Percentiles rank a stretch among this genome's conserved stretches.
Evolutionary conservation across 2,329 filamentous ascomycete genomes (phyloP).

Genomic region (Hypomyces rosellus): DNA sequence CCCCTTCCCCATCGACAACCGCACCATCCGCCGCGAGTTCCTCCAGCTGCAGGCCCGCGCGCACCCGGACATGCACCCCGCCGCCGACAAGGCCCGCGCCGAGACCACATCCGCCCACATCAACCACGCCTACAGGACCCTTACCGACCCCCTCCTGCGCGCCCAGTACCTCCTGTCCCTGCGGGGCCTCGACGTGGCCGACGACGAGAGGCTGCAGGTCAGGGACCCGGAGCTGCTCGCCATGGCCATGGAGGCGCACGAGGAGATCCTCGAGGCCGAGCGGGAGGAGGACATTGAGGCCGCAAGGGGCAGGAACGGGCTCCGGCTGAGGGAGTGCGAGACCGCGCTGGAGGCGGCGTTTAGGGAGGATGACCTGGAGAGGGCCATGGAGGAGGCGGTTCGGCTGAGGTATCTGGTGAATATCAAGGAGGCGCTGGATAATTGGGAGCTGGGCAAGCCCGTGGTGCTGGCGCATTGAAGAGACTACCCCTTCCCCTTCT

Average conservation of each 20-base stretch:
- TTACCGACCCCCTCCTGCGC: slow-evolving; percentile 68
- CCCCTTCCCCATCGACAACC: slow-evolving; percentile 66
- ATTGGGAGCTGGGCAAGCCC: slow-evolving; percentile 75
- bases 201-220: slow-evolving; percentile 68
- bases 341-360: slow-evolving; percentile 59
- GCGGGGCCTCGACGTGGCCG: slow-evolving; percentile 68
- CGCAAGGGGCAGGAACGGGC: slow-evolving; percentile 61
- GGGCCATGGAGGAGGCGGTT: slow-evolving; percentile 66
- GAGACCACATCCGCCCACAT: slow-evolving; percentile 76
- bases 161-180: slow-evolving; percentile 83
- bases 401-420: slow-evolving; percentile 86
- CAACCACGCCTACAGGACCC: slow-evolving; percentile 86
- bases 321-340: slow-evolving; percentile 59
- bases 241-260: slow-evolving; percentile 73
- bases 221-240: slow-evolving; percentile 65
- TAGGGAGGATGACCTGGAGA: slow-evolving; percentile 55
- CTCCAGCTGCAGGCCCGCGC: slow-evolving; percentile 71
- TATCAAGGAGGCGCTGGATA: slow-evolving; percentile 69
- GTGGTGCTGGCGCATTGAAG: slow-evolving; percentile 46
- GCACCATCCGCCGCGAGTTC: slow-evolving; percentile 74
- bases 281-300: slow-evolving; percentile 56
- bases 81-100: slow-evolving; percentile 50
- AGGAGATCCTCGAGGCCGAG: slow-evolving; percentile 65
- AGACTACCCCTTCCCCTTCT: no score
- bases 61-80: slow-evolving; percentile 63